Evolutionary conservation across 768 basidiomycete genomes (phyloP), one percentile per base, ranked within the genome.

Genomic region (Rhodocollybia butyracea): DNA sequence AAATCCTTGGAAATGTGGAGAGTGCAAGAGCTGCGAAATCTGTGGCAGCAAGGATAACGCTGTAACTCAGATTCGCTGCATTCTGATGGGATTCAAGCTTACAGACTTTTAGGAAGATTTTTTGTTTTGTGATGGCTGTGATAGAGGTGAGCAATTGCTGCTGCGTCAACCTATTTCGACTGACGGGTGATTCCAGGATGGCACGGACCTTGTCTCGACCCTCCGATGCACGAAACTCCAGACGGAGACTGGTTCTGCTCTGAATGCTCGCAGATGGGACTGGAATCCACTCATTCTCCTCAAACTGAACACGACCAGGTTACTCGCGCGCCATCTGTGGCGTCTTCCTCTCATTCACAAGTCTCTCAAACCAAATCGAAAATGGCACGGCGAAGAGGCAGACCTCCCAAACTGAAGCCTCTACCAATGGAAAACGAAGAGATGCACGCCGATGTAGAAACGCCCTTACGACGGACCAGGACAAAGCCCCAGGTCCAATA

Each of bases 41-140:
- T 98, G 95, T 66, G 71, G 80, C 42, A 74, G 84, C 63, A 94
- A 94, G 66, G 91, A 89, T 21, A 88, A 93, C 69, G 93, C 94
- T 70, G 95, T 96, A 72, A 72, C 92, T 76, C 51, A 52, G 55
- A 60, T 45, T 60, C 43, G 38, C 31, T 41, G n/a, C 10, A 40
- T 43, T 45, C 40, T 36, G 17, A 34, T 30, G 22, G 15, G 24
- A 54, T 57, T 36, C 34, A 47, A 41, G 31, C 56, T 56, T 59
- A 27, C 34, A 26, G 29, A 30, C 56, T n/a, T 51, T 64, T 65
- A 95, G 91, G 84, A 80, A 51, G 80, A 82, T 51, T 86, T 97
- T 59, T 69, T 98, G 51, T 89, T 98, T 62, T 98, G 96, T 68
- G 96, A 98, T 77, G 82, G 77, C 54, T 98, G 96, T 70, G 96